Evolutionary conservation across 208 protist genomes (phyloP).

Genomic region (Porcisia deanei): DNA sequence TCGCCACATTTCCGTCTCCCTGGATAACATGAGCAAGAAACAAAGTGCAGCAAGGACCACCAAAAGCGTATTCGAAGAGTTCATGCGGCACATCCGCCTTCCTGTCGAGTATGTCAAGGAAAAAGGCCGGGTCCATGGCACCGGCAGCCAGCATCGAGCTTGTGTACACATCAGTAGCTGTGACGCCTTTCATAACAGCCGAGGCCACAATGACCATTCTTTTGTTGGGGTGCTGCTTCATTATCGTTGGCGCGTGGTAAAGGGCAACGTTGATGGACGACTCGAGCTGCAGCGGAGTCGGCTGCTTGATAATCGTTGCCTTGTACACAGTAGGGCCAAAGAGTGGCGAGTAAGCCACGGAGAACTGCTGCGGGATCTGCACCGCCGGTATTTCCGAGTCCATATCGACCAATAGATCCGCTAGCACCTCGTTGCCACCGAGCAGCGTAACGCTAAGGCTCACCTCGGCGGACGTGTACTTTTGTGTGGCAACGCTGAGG

Average conservation of each 20-base stretch:
- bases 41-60: slow-evolving; percentile 62
- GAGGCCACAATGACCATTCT: slow-evolving; percentile 49
- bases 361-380: slow-evolving; percentile 35
- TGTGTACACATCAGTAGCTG: slow-evolving; percentile 47
- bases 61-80: slow-evolving; percentile 67
- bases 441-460: slow-evolving; percentile 50
- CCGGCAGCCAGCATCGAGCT: slow-evolving; percentile 52
- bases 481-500: slow-evolving; percentile 42
- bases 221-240: slow-evolving; percentile 33
- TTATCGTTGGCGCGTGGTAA: slow-evolving; percentile 38
- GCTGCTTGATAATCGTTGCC: slow-evolving; percentile 52
- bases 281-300: slow-evolving; percentile 48
- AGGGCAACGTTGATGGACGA: slow-evolving; percentile 53
- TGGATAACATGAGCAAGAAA: slow-evolving; percentile 49
- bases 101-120: slow-evolving; percentile 49
- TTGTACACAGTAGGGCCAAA: slow-evolving; percentile 66
- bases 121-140: slow-evolving; percentile 39
- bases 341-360: slow-evolving; percentile 57
- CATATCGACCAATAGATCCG: slow-evolving; percentile 32
- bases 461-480: slow-evolving; percentile 54
- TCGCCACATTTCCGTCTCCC: slow-evolving; percentile 32
- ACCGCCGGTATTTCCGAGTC: slow-evolving; percentile 22
- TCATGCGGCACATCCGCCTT: slow-evolving; percentile 43
- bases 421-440: slow-evolving; percentile 43
- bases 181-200: slow-evolving; percentile 60